phyloP scores from a whole-genome alignment of 306 rosid genomes.

The Potentilla sterilis region DNA sequence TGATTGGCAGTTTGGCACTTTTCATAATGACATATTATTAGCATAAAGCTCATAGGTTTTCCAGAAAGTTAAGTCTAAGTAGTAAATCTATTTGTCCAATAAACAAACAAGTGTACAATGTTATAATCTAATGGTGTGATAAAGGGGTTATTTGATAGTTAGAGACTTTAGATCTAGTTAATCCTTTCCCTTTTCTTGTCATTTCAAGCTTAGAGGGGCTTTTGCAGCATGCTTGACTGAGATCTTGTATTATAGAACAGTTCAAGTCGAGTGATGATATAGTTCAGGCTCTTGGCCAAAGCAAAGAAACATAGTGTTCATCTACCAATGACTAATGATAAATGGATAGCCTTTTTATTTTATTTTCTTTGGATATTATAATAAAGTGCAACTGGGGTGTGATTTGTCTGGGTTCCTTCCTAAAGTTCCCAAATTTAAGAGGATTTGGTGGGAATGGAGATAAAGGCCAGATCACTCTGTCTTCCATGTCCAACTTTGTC shows the following conservation, averaged over 20 bases:
- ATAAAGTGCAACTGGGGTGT: background rate
- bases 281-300: background rate
- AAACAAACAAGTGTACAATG: background rate
- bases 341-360: background rate
- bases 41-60: background rate
- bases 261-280: background rate
- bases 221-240: background rate
- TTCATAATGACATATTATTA: background rate
- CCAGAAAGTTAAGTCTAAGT: background rate
- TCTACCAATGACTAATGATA: background rate
- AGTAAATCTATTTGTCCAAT: too few relatives aligned
- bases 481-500: background rate
- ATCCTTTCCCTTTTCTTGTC: background rate
- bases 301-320: background rate
- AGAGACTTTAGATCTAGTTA: too few relatives aligned
- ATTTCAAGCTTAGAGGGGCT: background rate
- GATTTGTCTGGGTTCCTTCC: background rate
- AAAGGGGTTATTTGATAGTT: too few relatives aligned
- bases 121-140: background rate
- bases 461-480: background rate
- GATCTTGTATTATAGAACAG: background rate
- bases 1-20: too few relatives aligned
- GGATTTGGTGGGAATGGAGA: slow-evolving; percentile 14
- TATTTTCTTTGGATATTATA: background rate
- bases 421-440: background rate